Conservation (phyloP, 768 basidiomycete species). For the Trametes elegans region DNA sequence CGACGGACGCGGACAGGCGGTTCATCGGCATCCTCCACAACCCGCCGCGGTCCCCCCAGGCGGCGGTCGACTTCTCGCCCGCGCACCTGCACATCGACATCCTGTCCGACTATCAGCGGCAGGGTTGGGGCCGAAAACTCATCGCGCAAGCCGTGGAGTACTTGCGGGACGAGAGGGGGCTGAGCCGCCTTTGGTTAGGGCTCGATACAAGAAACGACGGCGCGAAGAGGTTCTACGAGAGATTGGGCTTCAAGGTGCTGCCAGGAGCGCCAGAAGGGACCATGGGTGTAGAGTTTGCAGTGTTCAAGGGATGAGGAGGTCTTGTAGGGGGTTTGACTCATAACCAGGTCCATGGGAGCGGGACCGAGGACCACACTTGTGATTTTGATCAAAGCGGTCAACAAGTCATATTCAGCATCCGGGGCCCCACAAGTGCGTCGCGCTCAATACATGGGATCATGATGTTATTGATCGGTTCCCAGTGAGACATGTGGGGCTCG, state of each 20-base stretch:
- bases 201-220: slow-evolving; percentile 60
- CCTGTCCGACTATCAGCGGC: slow-evolving; percentile 59
- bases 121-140: slow-evolving; percentile 69
- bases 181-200: slow-evolving; percentile 64
- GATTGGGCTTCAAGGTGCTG: slow-evolving; percentile 58
- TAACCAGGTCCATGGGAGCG: too few species aligned
- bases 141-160: slow-evolving; percentile 53
- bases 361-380: too few species aligned
- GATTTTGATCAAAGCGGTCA: too few species aligned
- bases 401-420: too few species aligned
- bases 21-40: slow-evolving; percentile 37
- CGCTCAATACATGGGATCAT: too few species aligned
- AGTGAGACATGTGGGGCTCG: too few species aligned
- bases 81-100: slow-evolving; percentile 80
- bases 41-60: slow-evolving; percentile 43
- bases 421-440: too few species aligned
- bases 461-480: too few species aligned
- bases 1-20: slow-evolving; percentile 38
- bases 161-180: slow-evolving; percentile 42
- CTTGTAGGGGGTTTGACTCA: too few species aligned
- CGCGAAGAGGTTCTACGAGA: slow-evolving; percentile 61
- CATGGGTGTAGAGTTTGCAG: slow-evolving; percentile 54
- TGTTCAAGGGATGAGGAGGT: slow-evolving; percentile 18
- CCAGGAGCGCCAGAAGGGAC: slow-evolving; percentile 48
- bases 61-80: slow-evolving; percentile 61